Percentiles rank a stretch among this genome's conserved stretches.
These are phyloP conservation scores for Borovskyia barvae DNA, from an alignment of 208 protist species.

Conservation along the genomic window DNA sequence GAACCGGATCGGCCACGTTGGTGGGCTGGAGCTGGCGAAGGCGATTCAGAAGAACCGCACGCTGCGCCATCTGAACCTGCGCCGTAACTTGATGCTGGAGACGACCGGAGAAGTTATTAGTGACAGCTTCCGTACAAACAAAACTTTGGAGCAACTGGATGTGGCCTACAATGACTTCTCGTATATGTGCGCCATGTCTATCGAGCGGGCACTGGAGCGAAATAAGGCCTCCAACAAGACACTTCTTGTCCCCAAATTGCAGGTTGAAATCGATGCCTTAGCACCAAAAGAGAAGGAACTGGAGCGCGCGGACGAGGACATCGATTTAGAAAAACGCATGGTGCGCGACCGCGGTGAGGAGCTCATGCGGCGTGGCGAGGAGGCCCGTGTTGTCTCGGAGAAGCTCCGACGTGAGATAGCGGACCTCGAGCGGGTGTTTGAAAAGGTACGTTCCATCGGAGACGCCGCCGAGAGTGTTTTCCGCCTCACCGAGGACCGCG, in stretches of 20 bases:
- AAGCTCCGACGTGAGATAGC: conserved; percentile 70
- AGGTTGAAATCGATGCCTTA: conserved; percentile 70
- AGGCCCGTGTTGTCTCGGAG: conserved; percentile 73
- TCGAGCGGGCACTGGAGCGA: conserved; percentile 51
- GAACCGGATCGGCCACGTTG: conserved; percentile 81
- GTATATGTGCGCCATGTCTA: conserved; percentile 83
- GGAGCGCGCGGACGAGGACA: conserved; percentile 70
- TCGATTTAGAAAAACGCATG: conserved; percentile 80
- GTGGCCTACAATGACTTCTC: conserved; percentile 91
- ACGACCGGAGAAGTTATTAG: conserved; percentile 66
- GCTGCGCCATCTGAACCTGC: conserved; percentile 76
- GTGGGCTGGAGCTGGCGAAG: conserved; percentile 63
- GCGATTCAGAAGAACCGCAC: conserved; percentile 61
- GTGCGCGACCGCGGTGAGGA: conserved; percentile 86
- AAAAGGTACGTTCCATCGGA: conserved; percentile 22
- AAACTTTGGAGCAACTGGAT: conserved; percentile 76
- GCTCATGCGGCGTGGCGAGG: conserved; percentile 77
- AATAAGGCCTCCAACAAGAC: conserved; percentile 72
- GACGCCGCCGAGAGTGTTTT: conserved; percentile 64
- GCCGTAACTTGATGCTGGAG: conserved; percentile 77
- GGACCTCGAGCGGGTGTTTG: conserved; percentile 68
- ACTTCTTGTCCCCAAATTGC: conserved; percentile 72
- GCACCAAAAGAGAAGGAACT: conserved; percentile 85
- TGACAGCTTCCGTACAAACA: conserved; percentile 65
- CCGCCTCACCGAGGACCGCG: conserved; percentile 57